A percentile compares a stretch with the other conserved stretches of the same genome.
phyloP scores from a whole-genome alignment of 441 rosid genomes.

The Adansonia rubrostipa region DNA sequence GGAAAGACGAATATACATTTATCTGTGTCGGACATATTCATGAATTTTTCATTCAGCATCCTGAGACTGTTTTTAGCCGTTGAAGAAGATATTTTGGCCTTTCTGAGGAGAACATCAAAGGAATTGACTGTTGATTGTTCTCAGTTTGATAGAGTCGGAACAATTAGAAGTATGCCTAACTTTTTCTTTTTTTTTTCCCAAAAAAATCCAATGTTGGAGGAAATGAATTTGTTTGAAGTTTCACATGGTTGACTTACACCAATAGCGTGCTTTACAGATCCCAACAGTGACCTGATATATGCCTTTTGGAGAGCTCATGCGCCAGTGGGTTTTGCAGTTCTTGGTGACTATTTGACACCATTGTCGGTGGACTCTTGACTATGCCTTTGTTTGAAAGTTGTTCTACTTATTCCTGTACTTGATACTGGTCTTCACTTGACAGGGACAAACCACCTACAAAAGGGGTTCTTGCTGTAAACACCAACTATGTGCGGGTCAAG shows the following conservation, averaged over 20 bases:
- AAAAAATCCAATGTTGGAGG: not conserved
- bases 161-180: slow-evolving; percentile 62
- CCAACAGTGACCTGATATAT: slow-evolving; percentile 61
- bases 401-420: slow-evolving; percentile 14
- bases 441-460: slow-evolving; percentile 98
- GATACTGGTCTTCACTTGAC: slow-evolving; percentile 41
- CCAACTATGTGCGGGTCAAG: slow-evolving; percentile 78
- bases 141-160: slow-evolving; percentile 92
- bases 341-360: slow-evolving; percentile 95
- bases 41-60: slow-evolving; percentile 97
- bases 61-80: slow-evolving; percentile 90
- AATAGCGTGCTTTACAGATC: slow-evolving; percentile 56
- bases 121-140: slow-evolving; percentile 84
- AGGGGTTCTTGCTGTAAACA: slow-evolving; percentile 90
- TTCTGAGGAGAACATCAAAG: slow-evolving; percentile 87
- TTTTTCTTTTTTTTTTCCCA: not conserved
- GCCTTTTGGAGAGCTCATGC: slow-evolving; percentile 95
- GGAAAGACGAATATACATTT: slow-evolving; percentile 81
- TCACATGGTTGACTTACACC: slow-evolving; percentile 35
- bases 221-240: not conserved
- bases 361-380: slow-evolving; percentile 52
- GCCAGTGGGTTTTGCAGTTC: slow-evolving; percentile 95
- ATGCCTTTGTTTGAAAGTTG: slow-evolving; percentile 25
- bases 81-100: slow-evolving; percentile 90
- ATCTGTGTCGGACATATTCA: slow-evolving; percentile 81